A percentile compares a stretch with the other conserved stretches of the same genome.
Evolutionary conservation across 2,329 filamentous ascomycete species (phyloP).

Genomic region (Claviceps arundinis): DNA sequence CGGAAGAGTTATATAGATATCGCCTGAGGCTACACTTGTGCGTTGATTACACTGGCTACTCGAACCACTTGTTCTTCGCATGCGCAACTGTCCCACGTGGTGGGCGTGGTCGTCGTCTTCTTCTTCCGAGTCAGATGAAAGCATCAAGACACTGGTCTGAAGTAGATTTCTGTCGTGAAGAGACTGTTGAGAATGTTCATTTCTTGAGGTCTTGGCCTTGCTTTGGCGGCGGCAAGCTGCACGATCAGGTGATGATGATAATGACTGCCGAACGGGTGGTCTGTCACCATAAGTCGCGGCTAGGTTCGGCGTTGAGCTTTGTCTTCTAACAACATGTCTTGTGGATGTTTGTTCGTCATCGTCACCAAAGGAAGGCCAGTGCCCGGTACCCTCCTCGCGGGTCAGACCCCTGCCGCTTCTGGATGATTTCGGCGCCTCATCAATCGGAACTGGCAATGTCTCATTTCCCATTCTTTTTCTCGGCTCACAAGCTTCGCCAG

Average conservation of each 20-base stretch:
- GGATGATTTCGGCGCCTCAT: conserved; percentile 11
- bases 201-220: conserved; percentile 35
- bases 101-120: conserved; percentile 16
- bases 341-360: conserved; percentile 46
- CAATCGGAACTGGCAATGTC: conserved; percentile 15
- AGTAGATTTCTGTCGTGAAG: conserved; percentile 37
- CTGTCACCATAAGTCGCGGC: neutral
- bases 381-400: conserved; percentile 18
- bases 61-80: conserved; percentile 4
- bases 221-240: conserved; percentile 42
- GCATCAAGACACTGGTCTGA: conserved; percentile 40
- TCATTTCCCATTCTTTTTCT: conserved; percentile 25
- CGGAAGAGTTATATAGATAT: conserved; percentile 31
- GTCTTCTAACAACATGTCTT: conserved; percentile 23
- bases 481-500: conserved; percentile 15
- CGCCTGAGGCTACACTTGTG: conserved; percentile 26
- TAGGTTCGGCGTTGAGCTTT: conserved; percentile 9
- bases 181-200: conserved; percentile 26
- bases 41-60: conserved; percentile 23
- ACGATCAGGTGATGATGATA: conserved; percentile 20
- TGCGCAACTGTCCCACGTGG: conserved; percentile 1
- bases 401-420: conserved; percentile 15
- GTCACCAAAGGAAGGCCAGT: conserved; percentile 38
- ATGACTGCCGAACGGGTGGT: conserved; percentile 12
- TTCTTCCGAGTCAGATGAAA: conserved; percentile 46